Evolutionary conservation across 2,329 filamentous ascomycete genomes (phyloP).

Genomic region (Tolypocladium tundrense): DNA sequence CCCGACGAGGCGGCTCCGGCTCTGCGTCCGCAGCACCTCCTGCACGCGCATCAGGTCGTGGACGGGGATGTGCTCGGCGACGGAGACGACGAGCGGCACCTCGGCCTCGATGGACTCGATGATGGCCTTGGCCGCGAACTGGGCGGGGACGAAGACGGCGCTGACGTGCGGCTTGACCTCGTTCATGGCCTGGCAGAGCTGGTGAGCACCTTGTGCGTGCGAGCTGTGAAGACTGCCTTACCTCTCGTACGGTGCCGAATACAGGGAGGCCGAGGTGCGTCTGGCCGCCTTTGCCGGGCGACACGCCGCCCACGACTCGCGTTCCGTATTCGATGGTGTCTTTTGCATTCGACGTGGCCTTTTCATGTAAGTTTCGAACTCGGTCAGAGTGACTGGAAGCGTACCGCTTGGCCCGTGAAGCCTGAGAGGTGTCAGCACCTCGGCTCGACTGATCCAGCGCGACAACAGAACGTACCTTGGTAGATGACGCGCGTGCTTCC

Average conservation of each 20-base stretch:
- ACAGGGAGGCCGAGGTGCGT: slow-evolving; percentile 24
- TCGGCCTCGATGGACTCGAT: slow-evolving; percentile 69
- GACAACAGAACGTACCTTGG: slow-evolving; percentile 13
- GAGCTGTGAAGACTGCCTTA: slow-evolving; percentile 2
- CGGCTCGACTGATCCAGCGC: too few species aligned
- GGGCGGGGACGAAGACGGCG: slow-evolving; percentile 63
- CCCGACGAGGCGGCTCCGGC: slow-evolving; percentile 61
- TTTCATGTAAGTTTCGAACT: neutral
- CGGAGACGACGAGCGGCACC: slow-evolving; percentile 66
- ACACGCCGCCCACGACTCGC: slow-evolving; percentile 26
- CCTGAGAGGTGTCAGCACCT: slow-evolving; percentile 12
- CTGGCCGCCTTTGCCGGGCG: slow-evolving; percentile 22
- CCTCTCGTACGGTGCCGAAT: slow-evolving; percentile 22
- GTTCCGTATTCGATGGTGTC: slow-evolving; percentile 29
- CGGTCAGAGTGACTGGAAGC: neutral
- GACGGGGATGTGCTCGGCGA: slow-evolving; percentile 70
- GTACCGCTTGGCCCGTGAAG: slow-evolving; percentile 27
- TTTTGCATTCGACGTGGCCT: slow-evolving; percentile 27
- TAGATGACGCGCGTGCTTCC: slow-evolving; percentile 22
- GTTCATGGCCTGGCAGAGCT: slow-evolving; percentile 17
- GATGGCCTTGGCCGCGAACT: slow-evolving; percentile 55
- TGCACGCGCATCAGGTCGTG: slow-evolving; percentile 66
- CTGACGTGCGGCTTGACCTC: slow-evolving; percentile 49
- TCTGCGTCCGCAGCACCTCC: slow-evolving; percentile 61
- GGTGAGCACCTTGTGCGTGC: neutral